Base-by-base conservation (phyloP, 2,329 filamentous ascomycete species). In the Hymenotorrendiella dingleyae region DNA sequence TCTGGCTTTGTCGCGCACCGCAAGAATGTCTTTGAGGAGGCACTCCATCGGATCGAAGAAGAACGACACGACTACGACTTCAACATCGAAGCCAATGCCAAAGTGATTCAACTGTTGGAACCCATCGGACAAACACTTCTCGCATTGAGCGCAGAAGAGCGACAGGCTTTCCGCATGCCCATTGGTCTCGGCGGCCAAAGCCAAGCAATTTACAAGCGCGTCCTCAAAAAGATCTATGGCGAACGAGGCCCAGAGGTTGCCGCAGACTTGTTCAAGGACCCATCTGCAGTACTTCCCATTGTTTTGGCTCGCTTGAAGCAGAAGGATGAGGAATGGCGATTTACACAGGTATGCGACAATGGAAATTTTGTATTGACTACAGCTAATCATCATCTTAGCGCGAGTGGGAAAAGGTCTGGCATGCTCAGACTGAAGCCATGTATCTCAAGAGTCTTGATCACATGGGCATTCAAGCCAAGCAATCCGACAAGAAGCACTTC, bases 351-450 rank as follows among this genome's bases (percentile, higher is more conserved):
- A 64, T 54, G 62, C 52, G 19, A 17, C 12, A 23, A 20, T 9
- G 3, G n/a, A n/a, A 36, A 20, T 29, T 20, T 48, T 24, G 21
- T 45, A 48, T 22, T 23, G 5, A 47, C 5, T 17, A 6, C 26
- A 30, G 17, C 17, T 36, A 53, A 48, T 47, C n/a, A 40, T 12
- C 38, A 40, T 46, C 8, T 9, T 40, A 86, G 72, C 87, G 93
- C 23, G 94, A 98, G 62, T 98, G 93, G 93, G 90, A 97, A 64
- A 96, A 96, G 66, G 89, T 98, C 6, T 98, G 93, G 93, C 88
- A 93, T 50, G 83, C 88, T 37, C 93, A 97, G 67, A 97, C 91
- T 19, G 85, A 94, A 60, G 83, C 85, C 58, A 91, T 94, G 70
- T 94, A 96, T 66, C 86, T 94, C 67, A 94, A 89, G 69, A 95